Percentiles rank a stretch among this genome's conserved stretches.
Evolutionary conservation across 1,284 basidiomycete genomes (phyloP).

Genomic region (Ustilago esculenta): DNA sequence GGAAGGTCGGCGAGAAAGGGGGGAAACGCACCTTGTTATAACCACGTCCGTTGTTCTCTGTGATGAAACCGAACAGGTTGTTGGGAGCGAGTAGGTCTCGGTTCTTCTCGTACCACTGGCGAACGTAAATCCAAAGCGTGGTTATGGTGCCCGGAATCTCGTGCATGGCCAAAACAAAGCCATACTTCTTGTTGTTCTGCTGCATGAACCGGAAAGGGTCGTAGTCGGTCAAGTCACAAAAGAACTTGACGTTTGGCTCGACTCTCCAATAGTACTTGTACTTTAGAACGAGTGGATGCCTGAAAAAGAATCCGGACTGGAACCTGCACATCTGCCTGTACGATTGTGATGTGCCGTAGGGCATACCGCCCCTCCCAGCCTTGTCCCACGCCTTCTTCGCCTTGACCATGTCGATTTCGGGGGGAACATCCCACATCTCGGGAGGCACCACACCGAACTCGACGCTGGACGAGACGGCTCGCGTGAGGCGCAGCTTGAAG

Average conservation of each 20-base stretch:
- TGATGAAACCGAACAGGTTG: conserved; percentile 79
- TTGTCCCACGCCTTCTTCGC: conserved; percentile 75
- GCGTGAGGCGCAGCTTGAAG: conserved; percentile 64
- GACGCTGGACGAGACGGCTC: conserved; percentile 60
- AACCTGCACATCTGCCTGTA: conserved; percentile 79
- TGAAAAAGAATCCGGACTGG: conserved; percentile 81
- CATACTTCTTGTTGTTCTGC: conserved; percentile 75
- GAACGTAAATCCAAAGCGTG: conserved; percentile 77
- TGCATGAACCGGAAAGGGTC: conserved; percentile 91
- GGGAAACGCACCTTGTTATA: conserved; percentile 74
- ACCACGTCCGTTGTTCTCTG: conserved; percentile 73
- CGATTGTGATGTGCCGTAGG: conserved; percentile 80
- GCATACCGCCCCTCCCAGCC: conserved; percentile 78
- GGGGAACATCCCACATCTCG: conserved; percentile 85
- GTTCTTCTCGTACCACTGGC: conserved; percentile 77
- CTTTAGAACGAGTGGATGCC: conserved; percentile 71
- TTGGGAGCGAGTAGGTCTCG: conserved; percentile 76
- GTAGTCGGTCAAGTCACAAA: conserved; percentile 76
- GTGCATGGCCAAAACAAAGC: conserved; percentile 80
- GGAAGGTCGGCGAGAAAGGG: no score
- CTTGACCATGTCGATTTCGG: conserved; percentile 73
- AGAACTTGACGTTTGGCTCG: conserved; percentile 79
- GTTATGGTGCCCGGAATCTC: conserved; percentile 83
- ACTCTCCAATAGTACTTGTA: conserved; percentile 95
- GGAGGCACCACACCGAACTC: conserved; percentile 81